phyloP scores from a whole-genome alignment of 2,329 filamentous ascomycete species.

The Pyricularia grisea region DNA sequence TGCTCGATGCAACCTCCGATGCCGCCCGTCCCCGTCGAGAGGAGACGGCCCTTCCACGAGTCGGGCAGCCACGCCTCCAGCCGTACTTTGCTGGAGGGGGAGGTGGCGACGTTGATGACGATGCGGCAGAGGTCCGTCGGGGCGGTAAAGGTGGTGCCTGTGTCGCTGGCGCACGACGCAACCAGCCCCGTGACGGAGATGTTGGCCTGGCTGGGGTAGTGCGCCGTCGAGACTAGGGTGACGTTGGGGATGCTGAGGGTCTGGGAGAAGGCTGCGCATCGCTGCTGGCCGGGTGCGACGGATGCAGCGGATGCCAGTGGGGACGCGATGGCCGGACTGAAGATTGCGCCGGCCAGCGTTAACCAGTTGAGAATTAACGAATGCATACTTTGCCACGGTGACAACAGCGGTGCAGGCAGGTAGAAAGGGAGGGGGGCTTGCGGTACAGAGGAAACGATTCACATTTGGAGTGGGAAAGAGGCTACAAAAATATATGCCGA shows the following conservation, averaged over 20 bases:
- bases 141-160: not conserved
- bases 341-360: not conserved
- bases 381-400: not conserved
- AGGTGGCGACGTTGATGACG: conserved; percentile 17
- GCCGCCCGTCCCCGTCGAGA: conserved; percentile 39
- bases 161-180: not conserved
- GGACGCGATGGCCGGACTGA: not conserved
- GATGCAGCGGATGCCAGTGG: not conserved
- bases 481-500: not conserved
- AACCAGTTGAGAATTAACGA: not conserved
- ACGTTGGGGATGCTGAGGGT: not conserved
- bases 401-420: not conserved
- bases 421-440: not conserved
- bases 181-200: not conserved
- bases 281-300: not conserved
- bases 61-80: conserved; percentile 38
- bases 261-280: not conserved
- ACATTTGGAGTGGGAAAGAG: not conserved
- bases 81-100: conserved; percentile 29
- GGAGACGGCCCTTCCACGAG: conserved; percentile 32
- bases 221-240: not conserved
- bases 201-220: not conserved
- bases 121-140: conserved; percentile 17
- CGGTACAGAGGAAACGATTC: not conserved
- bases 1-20: conserved; percentile 38